These are phyloP conservation scores for Parathielavia appendiculata DNA, from an alignment of 495 filamentous ascomycete species.

Conservation along the genomic window DNA sequence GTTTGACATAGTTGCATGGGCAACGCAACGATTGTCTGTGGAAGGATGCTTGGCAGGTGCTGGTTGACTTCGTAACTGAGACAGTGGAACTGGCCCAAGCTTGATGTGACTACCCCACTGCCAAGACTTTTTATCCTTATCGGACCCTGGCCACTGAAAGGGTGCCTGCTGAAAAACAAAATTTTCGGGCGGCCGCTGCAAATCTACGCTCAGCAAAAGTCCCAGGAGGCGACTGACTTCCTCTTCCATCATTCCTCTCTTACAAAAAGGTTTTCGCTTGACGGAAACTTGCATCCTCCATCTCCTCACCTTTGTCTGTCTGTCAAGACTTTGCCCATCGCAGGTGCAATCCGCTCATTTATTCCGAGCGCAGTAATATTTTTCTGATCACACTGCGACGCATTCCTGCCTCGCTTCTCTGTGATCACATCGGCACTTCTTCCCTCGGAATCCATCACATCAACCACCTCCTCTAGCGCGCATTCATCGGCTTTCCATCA, in stretches of 20 bases:
- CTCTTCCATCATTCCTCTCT: slow-evolving; percentile 3
- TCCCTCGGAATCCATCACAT: not conserved
- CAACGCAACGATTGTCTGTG: too few relatives aligned
- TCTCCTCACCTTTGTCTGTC: not conserved
- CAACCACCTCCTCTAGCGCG: not conserved
- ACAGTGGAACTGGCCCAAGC: too few relatives aligned
- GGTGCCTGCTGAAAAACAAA: slow-evolving; percentile 16
- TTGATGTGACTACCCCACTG: too few relatives aligned
- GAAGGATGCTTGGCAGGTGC: too few relatives aligned
- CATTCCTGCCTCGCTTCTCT: slow-evolving; percentile 8
- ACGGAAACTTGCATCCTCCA: slow-evolving; percentile 11
- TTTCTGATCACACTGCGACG: slow-evolving; percentile 4
- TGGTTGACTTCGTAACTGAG: too few relatives aligned
- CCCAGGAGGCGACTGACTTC: slow-evolving; percentile 11
- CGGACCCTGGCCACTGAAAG: not conserved
- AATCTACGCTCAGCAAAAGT: slow-evolving; percentile 9
- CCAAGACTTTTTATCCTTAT: slow-evolving; percentile 7
- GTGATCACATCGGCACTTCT: not conserved
- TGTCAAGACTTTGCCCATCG: slow-evolving; percentile 7
- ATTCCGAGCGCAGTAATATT: slow-evolving; percentile 1
- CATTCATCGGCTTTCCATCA: slow-evolving; percentile 1
- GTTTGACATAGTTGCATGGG: too few relatives aligned
- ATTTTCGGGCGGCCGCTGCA: slow-evolving; percentile 10
- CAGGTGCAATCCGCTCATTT: slow-evolving; percentile 18
- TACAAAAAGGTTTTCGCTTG: slow-evolving; percentile 19